Evolutionary conservation across 2,329 filamentous ascomycete species (phyloP), one percentile per base, ranked within the genome.

Genomic region (Talaromyces sp.): DNA sequence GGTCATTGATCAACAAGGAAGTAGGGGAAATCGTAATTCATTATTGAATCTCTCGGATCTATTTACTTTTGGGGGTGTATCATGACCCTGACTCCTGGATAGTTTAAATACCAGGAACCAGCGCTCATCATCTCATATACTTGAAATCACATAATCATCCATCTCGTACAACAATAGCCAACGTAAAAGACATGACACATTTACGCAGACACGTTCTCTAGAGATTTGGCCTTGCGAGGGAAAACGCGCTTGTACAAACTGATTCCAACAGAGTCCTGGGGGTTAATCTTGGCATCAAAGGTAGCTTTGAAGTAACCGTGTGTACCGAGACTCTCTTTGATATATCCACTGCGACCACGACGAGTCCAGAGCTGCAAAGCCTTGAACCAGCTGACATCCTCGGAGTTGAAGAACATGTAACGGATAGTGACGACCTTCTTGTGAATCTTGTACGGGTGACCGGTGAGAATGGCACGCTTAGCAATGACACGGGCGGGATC

Each of bases 221-320:
- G 77, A 54, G 74, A 66, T 57, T 66, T 73, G 16, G 91, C 86
- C 57, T 80, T 80, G 53, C 92, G 81, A 7, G 94, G 94, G 82
- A 87, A 94, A 55, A 93, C 86, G 19, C 89, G 79, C 82, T 94
- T 94, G 70, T 93, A 94, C 67, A 94, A 70, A 75, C 90, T 96
- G 58, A 97, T 89, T 45, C 90, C 94, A 42, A 99, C 86, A 3
- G 91, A 87, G 75, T 99, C 94, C 76, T 97, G 90, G 1, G 94
- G 92, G 73, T 97, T 97, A 72, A 99, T 93, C 70, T 89, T 90
- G 11, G 87, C 91, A 71, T 99, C 95, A 77, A 99, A 99, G 2
- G 89, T 97, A 11, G 94, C 94, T 81, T 99, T 99, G 83, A 97
- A 97, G 78, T 99, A 99, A n/a, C 94, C 94, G 74, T 99, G 94